Conservation (phyloP, 805 yeast species). For the Kazachstania psychrophila region DNA sequence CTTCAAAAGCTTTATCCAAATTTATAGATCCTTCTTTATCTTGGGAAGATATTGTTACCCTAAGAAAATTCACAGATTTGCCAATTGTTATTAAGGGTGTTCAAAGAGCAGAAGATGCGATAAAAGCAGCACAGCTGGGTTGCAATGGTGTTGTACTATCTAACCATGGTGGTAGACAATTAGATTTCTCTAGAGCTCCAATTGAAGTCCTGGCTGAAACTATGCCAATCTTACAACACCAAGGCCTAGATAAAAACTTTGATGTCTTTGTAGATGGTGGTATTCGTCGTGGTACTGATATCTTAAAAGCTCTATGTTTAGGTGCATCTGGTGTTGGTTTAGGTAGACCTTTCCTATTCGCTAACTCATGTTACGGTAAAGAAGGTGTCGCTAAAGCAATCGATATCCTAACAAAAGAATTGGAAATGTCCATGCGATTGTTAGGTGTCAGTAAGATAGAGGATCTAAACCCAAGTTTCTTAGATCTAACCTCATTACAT, state of each 20-base stretch:
- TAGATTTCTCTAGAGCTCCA: constrained; percentile 75
- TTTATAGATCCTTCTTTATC: constrained; percentile 65
- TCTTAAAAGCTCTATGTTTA: constrained; percentile 54
- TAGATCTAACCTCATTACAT: constrained; percentile 46
- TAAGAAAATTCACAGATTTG: constrained; percentile 46
- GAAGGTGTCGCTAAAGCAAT: constrained; percentile 53
- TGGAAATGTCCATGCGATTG: constrained; percentile 70
- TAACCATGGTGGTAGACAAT: constrained; percentile 85
- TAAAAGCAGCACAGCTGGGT: constrained; percentile 63
- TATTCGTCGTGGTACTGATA: constrained; percentile 57
- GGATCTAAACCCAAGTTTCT: constrained; percentile 49
- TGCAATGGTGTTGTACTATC: constrained; percentile 73
- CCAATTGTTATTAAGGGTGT: constrained; percentile 76
- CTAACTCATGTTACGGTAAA: constrained; percentile 55
- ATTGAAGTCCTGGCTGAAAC: constrained; percentile 67
- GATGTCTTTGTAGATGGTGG: constrained; percentile 64
- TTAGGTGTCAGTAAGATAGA: constrained; percentile 58
- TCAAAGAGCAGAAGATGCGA: constrained; percentile 73
- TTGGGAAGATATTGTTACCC: constrained; percentile 57
- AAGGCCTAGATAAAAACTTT: constrained; percentile 41
- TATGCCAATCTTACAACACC: constrained; percentile 41
- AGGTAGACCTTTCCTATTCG: constrained; percentile 59
- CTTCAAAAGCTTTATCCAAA: constrained; percentile 76
- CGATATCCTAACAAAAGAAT: constrained; percentile 56
- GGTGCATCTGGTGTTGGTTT: constrained; percentile 68